phyloP scores from a whole-genome alignment of 768 basidiomycete species.

The Polyporus arcularius region DNA sequence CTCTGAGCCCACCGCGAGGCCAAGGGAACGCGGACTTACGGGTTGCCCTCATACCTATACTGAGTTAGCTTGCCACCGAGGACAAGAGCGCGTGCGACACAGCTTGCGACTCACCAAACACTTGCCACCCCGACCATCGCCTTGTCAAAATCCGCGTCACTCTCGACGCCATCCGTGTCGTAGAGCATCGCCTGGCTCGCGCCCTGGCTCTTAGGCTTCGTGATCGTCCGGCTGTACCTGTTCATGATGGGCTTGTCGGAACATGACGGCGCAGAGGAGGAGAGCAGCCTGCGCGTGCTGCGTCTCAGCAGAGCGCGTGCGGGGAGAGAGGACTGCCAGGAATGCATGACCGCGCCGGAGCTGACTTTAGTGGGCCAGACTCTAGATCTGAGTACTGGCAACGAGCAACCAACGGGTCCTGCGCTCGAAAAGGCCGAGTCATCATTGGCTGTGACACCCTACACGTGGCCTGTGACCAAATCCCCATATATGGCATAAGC shows the following conservation, averaged over 20 bases:
- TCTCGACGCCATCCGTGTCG: slow-evolving; percentile 90
- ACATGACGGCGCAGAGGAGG: slow-evolving; percentile 15
- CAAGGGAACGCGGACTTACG: slow-evolving; percentile 56
- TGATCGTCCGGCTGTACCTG: slow-evolving; percentile 77
- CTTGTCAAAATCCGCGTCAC: slow-evolving; percentile 86
- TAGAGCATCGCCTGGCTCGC: slow-evolving; percentile 99
- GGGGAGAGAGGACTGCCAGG: slow-evolving; percentile 12
- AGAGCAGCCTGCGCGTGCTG: slow-evolving; percentile 16
- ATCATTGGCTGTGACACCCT: slow-evolving; percentile 14
- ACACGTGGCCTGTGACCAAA: slow-evolving; percentile 9
- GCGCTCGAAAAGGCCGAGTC: slow-evolving; percentile 11
- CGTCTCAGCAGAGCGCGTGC: slow-evolving; percentile 11
- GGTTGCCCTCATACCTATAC: slow-evolving; percentile 96
- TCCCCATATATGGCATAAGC: background rate
- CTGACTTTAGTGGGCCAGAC: background rate
- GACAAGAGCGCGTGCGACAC: slow-evolving; percentile 15
- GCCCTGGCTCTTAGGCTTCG: slow-evolving; percentile 91
- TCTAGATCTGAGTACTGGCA: background rate
- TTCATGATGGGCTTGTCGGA: slow-evolving; percentile 42
- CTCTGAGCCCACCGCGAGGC: background rate
- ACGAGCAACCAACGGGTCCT: background rate
- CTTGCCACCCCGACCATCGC: slow-evolving; percentile 98
- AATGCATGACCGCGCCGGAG: slow-evolving; percentile 14
- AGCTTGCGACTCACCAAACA: slow-evolving; percentile 71
- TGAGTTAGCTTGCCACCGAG: slow-evolving; percentile 1